Conservation (phyloP, 176 grass and related monocot genomes). For the Musa itinerans region DNA sequence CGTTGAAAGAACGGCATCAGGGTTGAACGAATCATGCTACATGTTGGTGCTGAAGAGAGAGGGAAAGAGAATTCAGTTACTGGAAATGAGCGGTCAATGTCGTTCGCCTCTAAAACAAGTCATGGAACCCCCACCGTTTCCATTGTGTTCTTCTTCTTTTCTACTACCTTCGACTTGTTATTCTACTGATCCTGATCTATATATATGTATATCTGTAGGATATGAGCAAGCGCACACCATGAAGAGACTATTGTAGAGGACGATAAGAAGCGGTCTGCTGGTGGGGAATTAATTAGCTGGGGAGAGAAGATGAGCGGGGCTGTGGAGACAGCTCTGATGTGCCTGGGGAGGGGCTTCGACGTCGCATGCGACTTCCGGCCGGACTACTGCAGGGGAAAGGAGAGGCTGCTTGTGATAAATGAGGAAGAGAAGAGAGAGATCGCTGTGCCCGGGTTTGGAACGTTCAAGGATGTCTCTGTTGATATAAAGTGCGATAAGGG, state of each 20-base stretch:
- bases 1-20: background rate
- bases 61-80: too few relatives aligned
- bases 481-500: conserved; percentile 80
- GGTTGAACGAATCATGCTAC: too few relatives aligned
- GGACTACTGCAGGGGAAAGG: conserved; percentile 58
- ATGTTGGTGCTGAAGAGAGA: too few relatives aligned
- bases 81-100: too few relatives aligned
- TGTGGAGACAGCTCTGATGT: conserved; percentile 43
- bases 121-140: too few relatives aligned
- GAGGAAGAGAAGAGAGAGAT: conserved; percentile 33
- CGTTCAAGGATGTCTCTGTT: conserved; percentile 34
- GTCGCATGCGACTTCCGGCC: conserved; percentile 52
- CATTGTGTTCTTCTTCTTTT: too few relatives aligned
- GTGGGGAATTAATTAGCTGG: background rate
- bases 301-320: conserved; percentile 23
- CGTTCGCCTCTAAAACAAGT: too few relatives aligned
- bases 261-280: background rate
- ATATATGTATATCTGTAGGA: too few relatives aligned
- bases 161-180: background rate
- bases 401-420: conserved; percentile 32
- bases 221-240: too few relatives aligned
- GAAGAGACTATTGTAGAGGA: too few relatives aligned
- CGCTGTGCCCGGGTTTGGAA: conserved; percentile 43
- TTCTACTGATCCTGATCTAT: background rate
- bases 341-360: conserved; percentile 70